Conservation (phyloP, 2,329 filamentous ascomycete genomes). For the Dactylellina haptotyla region DNA sequence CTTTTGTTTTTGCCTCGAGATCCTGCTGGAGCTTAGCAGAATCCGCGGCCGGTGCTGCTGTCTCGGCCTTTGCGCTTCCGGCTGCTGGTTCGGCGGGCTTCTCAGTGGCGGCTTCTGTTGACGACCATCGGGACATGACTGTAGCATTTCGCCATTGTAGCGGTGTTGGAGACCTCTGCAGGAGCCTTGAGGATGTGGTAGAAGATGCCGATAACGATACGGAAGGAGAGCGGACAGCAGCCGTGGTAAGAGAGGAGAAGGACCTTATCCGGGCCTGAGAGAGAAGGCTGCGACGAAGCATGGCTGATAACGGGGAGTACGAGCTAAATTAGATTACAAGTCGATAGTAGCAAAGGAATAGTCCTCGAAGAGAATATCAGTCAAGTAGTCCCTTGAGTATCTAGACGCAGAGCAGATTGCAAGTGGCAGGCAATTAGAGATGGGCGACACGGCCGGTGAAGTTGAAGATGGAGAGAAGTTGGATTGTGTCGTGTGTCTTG, state of each 20-base stretch:
- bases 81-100: slow-evolving; percentile 58
- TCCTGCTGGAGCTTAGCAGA: slow-evolving; percentile 71
- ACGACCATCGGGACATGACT: slow-evolving; percentile 46
- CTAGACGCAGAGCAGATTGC: slow-evolving; percentile 14
- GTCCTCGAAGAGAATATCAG: slow-evolving; percentile 47
- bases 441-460: neutral
- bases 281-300: slow-evolving; percentile 46
- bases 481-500: slow-evolving; percentile 15
- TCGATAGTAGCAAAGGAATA: neutral
- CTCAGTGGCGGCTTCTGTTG: slow-evolving; percentile 56
- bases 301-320: neutral
- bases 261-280: slow-evolving; percentile 54
- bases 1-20: slow-evolving; percentile 76
- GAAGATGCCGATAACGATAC: slow-evolving; percentile 28
- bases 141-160: slow-evolving; percentile 51
- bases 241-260: slow-evolving; percentile 59
- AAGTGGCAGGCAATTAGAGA: neutral
- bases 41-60: slow-evolving; percentile 55
- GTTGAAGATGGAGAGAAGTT: neutral
- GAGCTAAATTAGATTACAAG: neutral
- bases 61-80: slow-evolving; percentile 61
- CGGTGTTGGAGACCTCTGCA: slow-evolving; percentile 29
- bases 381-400: slow-evolving; percentile 52
- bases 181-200: slow-evolving; percentile 12
- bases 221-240: slow-evolving; percentile 44